phyloP scores from a whole-genome alignment of 345 rosid genomes.

The Camelina laxa region DNA sequence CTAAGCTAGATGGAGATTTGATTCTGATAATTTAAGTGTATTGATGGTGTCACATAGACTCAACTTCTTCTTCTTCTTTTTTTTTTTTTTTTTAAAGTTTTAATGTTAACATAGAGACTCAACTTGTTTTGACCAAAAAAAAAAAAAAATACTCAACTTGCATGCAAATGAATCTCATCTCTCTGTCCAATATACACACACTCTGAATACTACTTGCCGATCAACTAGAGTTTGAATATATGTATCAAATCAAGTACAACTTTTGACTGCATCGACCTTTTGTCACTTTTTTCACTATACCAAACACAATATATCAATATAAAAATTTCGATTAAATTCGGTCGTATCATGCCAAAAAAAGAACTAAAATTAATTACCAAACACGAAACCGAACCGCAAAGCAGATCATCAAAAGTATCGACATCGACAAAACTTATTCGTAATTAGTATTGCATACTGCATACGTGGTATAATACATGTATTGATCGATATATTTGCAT shows the following conservation, averaged over 20 bases:
- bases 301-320: too few relatives aligned
- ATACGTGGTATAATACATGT: background rate
- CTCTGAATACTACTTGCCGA: conserved; percentile 20
- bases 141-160: conserved; percentile 37
- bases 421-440: too few relatives aligned
- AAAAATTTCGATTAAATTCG: too few relatives aligned
- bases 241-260: background rate
- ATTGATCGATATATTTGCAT: background rate
- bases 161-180: conserved; percentile 1
- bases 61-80: background rate
- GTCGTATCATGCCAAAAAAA: too few relatives aligned
- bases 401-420: too few relatives aligned
- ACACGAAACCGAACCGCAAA: too few relatives aligned
- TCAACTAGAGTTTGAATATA: conserved; percentile 23
- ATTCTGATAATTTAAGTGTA: conserved; percentile 21
- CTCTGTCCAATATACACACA: background rate
- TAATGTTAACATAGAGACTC: too few relatives aligned
- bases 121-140: too few relatives aligned
- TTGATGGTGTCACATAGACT: conserved; percentile 30
- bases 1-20: conserved; percentile 29
- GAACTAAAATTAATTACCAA: too few relatives aligned
- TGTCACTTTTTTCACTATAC: conserved; percentile 5
- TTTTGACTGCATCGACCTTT: background rate
- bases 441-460: too few relatives aligned
- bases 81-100: too few relatives aligned